Base-by-base conservation (phyloP, 208 protist genomes). In the Wallacemonas sp. region DNA sequence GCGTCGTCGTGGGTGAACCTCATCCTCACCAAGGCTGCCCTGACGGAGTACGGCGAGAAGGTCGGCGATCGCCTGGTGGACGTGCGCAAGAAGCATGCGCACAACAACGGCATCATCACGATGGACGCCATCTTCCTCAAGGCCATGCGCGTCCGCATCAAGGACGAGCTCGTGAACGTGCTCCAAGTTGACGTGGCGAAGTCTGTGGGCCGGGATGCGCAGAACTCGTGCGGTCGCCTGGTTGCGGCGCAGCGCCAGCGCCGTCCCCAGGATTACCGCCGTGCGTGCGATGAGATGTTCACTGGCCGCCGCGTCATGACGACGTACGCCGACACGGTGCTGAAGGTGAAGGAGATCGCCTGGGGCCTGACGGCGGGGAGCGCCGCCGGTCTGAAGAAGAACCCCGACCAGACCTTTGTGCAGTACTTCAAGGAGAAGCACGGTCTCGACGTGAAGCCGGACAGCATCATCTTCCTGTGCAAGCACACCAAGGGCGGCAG, bases 401-500 rank as follows among this genome's bases (percentile, higher is more conserved):
- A 77, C 50, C 71, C 70, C 23, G 20, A 33, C 31, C 52, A 64
- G 59, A 83, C 72, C 32, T 83, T 67, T 38, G 63, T 66, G 55
- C 26, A 66, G 61, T 83, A 83, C 72, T 83, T 83, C 62, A 83
- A 79, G 70, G 45, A 41, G 22, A 74, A 72, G 66, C 76, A 67
- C 68, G 57, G 66, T 57, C 42, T 71, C 25, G 67, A 38, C 25
- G 4, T 83, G 42, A 32, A 78, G 26, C 67, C 72, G n/a, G 36
- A 64, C 22, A 55, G 61, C 16, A 44, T 65, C 11, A 39, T 83
- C 4, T 45, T 83, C 12, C 46, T 65, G 61, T 78, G 72, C 67
- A 42, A 14, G 62, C 65, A 10, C 59, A 69, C 38, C 57, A 57
- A 31, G 31, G 44, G 11, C 55, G 64, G 54, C 36, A 23, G 61